Evolutionary conservation across 2,329 filamentous ascomycete genomes (phyloP).

Genomic region (Neodidymelliopsis sp.): DNA sequence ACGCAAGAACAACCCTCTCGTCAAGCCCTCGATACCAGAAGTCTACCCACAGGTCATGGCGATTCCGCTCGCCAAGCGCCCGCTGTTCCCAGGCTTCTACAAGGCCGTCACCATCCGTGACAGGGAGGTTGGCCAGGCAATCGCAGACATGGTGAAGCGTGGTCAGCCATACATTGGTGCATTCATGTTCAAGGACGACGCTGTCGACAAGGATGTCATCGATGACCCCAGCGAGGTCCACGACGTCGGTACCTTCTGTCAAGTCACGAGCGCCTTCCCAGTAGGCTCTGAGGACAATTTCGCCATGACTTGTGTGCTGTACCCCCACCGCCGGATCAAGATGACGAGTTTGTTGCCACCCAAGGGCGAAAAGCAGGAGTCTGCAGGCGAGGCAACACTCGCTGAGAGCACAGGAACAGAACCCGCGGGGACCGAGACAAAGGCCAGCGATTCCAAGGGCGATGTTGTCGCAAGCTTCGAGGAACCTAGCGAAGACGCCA

Average conservation of each 20-base stretch:
- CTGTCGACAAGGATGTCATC: slow-evolving; percentile 92
- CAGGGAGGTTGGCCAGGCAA: slow-evolving; percentile 86
- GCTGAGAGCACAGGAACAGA: slow-evolving; percentile 52
- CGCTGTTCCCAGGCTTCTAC: slow-evolving; percentile 97
- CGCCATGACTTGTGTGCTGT: slow-evolving; percentile 89
- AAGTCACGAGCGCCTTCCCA: slow-evolving; percentile 95
- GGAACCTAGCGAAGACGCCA: slow-evolving; percentile 72
- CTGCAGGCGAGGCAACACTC: slow-evolving; percentile 39
- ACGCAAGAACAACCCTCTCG: slow-evolving; percentile 76
- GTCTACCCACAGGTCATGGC: slow-evolving; percentile 98
- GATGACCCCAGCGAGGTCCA: slow-evolving; percentile 90
- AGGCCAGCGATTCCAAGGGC: slow-evolving; percentile 62
- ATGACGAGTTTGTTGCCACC: slow-evolving; percentile 84
- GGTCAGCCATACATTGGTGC: slow-evolving; percentile 97
- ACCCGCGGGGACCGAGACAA: slow-evolving; percentile 59
- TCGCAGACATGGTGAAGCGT: slow-evolving; percentile 95
- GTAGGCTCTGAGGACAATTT: slow-evolving; percentile 80
- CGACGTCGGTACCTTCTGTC: slow-evolving; percentile 95
- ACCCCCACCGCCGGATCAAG: slow-evolving; percentile 93
- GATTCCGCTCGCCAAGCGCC: slow-evolving; percentile 91
- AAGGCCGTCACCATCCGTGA: slow-evolving; percentile 98
- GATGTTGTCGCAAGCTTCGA: slow-evolving; percentile 98
- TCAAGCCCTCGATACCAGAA: slow-evolving; percentile 90
- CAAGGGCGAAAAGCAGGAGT: slow-evolving; percentile 43
- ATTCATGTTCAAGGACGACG: slow-evolving; percentile 96